Conservation (phyloP, 345 rosid genomes). For the Triadica sebifera region DNA sequence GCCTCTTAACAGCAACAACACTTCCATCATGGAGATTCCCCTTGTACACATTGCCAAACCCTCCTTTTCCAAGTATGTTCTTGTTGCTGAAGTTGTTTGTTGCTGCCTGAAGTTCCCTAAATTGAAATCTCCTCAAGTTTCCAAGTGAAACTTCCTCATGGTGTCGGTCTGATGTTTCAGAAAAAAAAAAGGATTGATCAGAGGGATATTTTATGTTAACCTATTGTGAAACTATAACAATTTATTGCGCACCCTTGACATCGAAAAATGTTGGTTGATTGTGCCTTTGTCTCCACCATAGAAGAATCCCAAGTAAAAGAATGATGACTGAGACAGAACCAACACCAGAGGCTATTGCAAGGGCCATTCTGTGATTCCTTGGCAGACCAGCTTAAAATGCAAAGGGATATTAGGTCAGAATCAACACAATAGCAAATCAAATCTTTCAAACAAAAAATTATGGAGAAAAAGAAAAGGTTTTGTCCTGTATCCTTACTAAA, state of each 20-base stretch:
- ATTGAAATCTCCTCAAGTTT: slow-evolving; percentile 80
- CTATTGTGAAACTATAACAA: neutral
- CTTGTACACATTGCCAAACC: slow-evolving; percentile 89
- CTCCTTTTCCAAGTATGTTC: slow-evolving; percentile 90
- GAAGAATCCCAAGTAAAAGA: slow-evolving; percentile 61
- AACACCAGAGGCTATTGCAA: slow-evolving; percentile 70
- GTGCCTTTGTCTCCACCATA: slow-evolving; percentile 85
- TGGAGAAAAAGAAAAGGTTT: neutral
- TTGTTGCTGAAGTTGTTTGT: slow-evolving; percentile 86
- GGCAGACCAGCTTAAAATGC: slow-evolving; percentile 40
- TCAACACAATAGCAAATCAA: neutral
- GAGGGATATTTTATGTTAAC: neutral
- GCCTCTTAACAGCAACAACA: slow-evolving; percentile 86
- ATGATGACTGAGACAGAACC: slow-evolving; percentile 59
- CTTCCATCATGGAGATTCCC: slow-evolving; percentile 81
- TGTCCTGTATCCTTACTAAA: slow-evolving; percentile 43
- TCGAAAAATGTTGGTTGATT: slow-evolving; percentile 66
- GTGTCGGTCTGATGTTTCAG: slow-evolving; percentile 42
- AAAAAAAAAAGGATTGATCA: neutral
- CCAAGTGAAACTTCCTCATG: slow-evolving; percentile 84
- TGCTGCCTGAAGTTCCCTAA: slow-evolving; percentile 82
- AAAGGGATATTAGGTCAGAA: slow-evolving; percentile 17
- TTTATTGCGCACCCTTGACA: slow-evolving; percentile 60
- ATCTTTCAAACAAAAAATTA: neutral
- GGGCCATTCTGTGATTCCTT: slow-evolving; percentile 63